Evolutionary conservation across 352 stramenopile species (phyloP).

Genomic region (Phytophthora nicotianae): DNA sequence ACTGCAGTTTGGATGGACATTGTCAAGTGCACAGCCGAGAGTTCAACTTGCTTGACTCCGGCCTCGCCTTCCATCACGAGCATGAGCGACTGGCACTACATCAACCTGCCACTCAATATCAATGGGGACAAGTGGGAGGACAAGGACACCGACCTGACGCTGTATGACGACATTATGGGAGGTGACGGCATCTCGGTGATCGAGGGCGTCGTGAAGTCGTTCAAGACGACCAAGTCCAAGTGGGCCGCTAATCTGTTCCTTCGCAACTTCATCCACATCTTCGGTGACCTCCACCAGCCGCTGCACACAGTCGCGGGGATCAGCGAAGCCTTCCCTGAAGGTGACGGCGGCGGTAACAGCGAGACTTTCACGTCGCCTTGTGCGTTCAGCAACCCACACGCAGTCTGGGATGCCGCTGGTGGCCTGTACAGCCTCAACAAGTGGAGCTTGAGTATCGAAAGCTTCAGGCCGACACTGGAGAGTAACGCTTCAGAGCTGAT

Average conservation of each 20-base stretch:
- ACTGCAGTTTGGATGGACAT: conserved; percentile 62
- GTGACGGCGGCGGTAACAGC: conserved; percentile 64
- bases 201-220: conserved; percentile 50
- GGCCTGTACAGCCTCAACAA: conserved; percentile 60
- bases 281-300: conserved; percentile 67
- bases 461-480: conserved; percentile 29
- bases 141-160: conserved; percentile 44
- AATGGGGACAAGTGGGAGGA: conserved; percentile 44
- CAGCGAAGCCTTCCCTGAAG: conserved; percentile 47
- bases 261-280: conserved; percentile 77
- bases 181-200: conserved; percentile 52
- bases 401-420: conserved; percentile 63
- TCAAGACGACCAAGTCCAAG: conserved; percentile 65
- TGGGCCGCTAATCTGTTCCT: conserved; percentile 68
- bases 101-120: conserved; percentile 64
- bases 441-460: conserved; percentile 44
- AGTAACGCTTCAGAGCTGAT: conserved; percentile 58
- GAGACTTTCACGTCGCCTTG: conserved; percentile 60
- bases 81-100: conserved; percentile 76
- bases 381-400: conserved; percentile 65
- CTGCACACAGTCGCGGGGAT: conserved; percentile 60
- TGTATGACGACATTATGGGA: conserved; percentile 60
- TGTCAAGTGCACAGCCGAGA: conserved; percentile 58
- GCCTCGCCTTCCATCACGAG: conserved; percentile 46
- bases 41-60: conserved; percentile 41